Conservation (phyloP, 2,329 filamentous ascomycete species). For the Trichoderma sp. region DNA sequence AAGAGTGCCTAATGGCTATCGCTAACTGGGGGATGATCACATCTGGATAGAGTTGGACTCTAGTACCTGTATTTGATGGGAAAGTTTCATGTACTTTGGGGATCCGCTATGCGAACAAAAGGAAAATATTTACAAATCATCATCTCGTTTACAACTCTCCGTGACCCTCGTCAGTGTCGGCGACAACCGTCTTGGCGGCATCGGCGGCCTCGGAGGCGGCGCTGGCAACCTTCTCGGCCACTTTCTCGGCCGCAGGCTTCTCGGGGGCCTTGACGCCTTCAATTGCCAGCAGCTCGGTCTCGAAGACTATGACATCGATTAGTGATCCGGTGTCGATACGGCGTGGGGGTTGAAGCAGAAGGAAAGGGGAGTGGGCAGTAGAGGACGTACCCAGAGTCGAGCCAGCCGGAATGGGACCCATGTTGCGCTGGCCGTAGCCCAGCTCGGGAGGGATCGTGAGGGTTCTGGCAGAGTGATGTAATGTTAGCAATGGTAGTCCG, state of each 20-base stretch:
- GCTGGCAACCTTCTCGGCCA: conserved; percentile 26
- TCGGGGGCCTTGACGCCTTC: conserved; percentile 56
- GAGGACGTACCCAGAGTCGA: conserved; percentile 65
- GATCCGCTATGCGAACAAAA: conserved; percentile 15
- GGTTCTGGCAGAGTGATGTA: conserved; percentile 47
- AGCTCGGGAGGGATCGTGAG: conserved; percentile 85
- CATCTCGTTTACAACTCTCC: conserved; percentile 51
- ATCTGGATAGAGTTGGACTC: not conserved
- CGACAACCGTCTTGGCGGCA: conserved; percentile 48
- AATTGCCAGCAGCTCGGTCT: conserved; percentile 86
- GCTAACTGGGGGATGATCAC: not conserved
- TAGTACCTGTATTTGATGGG: not conserved
- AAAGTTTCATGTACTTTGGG: conserved; percentile 9
- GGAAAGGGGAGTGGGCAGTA: conserved; percentile 25
- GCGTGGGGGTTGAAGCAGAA: conserved; percentile 12
- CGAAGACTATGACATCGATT: conserved; percentile 61
- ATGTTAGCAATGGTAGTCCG: conserved; percentile 17
- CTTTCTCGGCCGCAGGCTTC: conserved; percentile 26
- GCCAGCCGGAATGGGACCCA: conserved; percentile 80
- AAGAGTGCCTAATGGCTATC: not conserved
- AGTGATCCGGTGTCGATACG: conserved; percentile 19
- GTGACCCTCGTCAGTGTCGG: conserved; percentile 58
- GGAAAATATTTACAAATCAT: conserved; percentile 19
- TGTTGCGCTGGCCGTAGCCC: conserved; percentile 72
- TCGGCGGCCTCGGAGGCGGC: conserved; percentile 27